Percentiles rank a stretch among this genome's conserved stretches.
Conservation (phyloP, 371 early-diverging fungal species). For the Coemansia sp. region DNA sequence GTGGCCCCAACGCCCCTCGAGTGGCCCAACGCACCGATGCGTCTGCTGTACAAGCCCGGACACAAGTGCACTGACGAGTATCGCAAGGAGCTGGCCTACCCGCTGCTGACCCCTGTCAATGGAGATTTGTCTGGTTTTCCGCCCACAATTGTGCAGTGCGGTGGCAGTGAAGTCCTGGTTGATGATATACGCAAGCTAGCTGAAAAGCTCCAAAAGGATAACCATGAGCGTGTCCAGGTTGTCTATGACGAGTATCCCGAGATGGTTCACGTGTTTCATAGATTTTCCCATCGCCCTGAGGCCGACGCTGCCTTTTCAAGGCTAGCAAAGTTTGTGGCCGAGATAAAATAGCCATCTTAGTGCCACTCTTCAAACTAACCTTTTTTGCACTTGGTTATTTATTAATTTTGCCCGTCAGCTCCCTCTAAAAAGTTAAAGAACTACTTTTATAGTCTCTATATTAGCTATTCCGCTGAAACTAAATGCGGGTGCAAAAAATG, state of each 20-base stretch:
- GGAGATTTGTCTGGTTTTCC: conserved; percentile 46
- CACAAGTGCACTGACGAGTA: conserved; percentile 8
- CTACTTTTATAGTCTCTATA: too few relatives aligned
- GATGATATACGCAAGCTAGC: conserved; percentile 52
- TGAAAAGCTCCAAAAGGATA: conserved; percentile 10
- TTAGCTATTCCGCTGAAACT: too few relatives aligned
- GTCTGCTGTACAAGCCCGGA: conserved; percentile 35
- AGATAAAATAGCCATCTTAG: too few relatives aligned
- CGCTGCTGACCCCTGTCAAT: conserved; percentile 11
- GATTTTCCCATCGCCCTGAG: conserved; percentile 13
- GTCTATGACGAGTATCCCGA: conserved; percentile 22
- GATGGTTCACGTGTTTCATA: conserved; percentile 40
- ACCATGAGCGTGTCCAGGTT: background rate
- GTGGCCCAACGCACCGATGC: conserved; percentile 22
- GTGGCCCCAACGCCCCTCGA: conserved; percentile 10
- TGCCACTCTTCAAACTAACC: background rate
- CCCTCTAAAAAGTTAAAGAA: too few relatives aligned
- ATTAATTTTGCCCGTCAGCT: too few relatives aligned
- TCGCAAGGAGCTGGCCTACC: conserved; percentile 11
- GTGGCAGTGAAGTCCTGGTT: conserved; percentile 54
- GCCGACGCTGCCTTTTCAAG: conserved; percentile 16
- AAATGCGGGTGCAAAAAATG: too few relatives aligned
- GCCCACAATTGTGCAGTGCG: conserved; percentile 57
- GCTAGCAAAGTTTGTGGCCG: conserved; percentile 7
- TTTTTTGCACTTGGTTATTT: too few relatives aligned